Base-by-base conservation (phyloP, 2,329 filamentous ascomycete genomes). In the Aspergillus costaricaensis region DNA sequence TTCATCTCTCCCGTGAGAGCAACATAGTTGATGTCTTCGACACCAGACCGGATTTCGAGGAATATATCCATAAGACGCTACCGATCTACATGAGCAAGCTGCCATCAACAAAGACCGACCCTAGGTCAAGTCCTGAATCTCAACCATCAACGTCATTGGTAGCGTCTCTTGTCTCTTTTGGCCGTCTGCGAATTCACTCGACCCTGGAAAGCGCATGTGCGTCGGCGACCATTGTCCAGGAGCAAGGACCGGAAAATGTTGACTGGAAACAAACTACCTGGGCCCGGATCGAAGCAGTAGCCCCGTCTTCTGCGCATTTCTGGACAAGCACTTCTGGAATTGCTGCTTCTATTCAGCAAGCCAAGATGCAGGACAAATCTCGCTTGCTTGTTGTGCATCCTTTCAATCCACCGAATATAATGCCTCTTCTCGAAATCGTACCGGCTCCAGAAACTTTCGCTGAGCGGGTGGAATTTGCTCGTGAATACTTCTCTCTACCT, bases 291-390 rank as follows among this genome's bases (percentile, higher is more conserved):
- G 80, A 85, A 60, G 62, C 72, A 1, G 65, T 81, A 36, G 82
- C 82, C 0, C 74, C 76, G 0, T 59, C 67, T 4, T 63, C 74
- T 8, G 79, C 83, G 0, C 75, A 86, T 17, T 73, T 87, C 53
- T 87, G 85, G 84, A 84, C 80, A 39, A 83, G 80, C 57, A 87
- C 85, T 0, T 83, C 80, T 1, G 85, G 85, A 0, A 86, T 87
- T 27, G 79, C 82, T 0, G 83, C 85, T 0, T 84, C 81, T 0
- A 72, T 72, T 23, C 84, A 87, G 63, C 72, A 71, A 8, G 59
- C 62, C 15, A 63, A 74, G 3, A 81, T 83, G 79, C 65, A 72
- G 21, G 76, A 82, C 27, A 70, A 72, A 53, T 69, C 67, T 25
- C 73, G 84, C 2, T 68, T 88, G 2, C 62, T 87, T 0, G 81